Base-by-base conservation (phyloP, 768 basidiomycete species). In the Chlorophyllum brunneum region DNA sequence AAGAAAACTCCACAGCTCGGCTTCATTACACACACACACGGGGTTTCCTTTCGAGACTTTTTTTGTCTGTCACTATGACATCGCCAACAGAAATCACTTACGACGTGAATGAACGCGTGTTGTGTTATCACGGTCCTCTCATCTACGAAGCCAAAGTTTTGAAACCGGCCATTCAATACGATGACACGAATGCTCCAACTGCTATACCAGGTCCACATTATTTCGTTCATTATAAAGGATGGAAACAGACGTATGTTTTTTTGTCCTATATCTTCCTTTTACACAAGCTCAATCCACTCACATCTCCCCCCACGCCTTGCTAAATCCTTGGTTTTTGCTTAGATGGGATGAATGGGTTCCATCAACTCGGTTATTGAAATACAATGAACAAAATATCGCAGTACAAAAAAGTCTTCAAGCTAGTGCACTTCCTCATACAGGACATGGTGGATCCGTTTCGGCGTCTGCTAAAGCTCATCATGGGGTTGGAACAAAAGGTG, bases 301-400 rank as follows among this genome's bases (percentile, higher is more conserved):
- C 40, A 15, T 10, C 15, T n/a, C 30, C 20, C 22, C 31, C 20
- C 34, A 16, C 9, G 30, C 31, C 6, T 11, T 7, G 26, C 40
- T 40, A 38, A 36, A 45, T 39, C 37, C 33, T 4, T 36, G 44
- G 8, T 37, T 34, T 55, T 15, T 40, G 57, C 31, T 36, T 34
- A 95, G 93, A 55, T 98, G 94, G 93, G 94, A 97, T 71, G 95
- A 98, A 74, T 98, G 92, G 92, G 95, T 98, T 0, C 88, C 90
- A 2, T 77, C 81, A 20, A 65, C 64, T 20, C 85, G 97, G 4
- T 72, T 98, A 27, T 78, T 97, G 56, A 97, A 98, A 67, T 77
- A 78, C 62, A 91, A 87, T 63, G 92, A 95, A 55, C 73, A 77
- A 37, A 93, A 92, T 61, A 73, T 95, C 29, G 77, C 78, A 20